phyloP scores from a whole-genome alignment of 257 asterid genomes.

The Solanum paucissectum region DNA sequence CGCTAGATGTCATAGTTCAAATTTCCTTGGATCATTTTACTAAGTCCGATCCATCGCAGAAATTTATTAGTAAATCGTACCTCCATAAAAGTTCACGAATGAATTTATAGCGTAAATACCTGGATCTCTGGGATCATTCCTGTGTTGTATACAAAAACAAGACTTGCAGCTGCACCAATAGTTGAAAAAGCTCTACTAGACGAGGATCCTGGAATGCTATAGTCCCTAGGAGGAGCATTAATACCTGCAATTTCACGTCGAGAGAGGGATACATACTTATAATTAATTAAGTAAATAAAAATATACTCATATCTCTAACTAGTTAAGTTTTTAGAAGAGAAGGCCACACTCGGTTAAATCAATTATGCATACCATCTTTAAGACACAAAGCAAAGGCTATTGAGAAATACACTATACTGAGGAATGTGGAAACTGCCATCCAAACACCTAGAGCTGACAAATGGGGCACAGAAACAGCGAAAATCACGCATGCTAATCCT shows the following conservation, averaged over 20 bases:
- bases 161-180: constrained; percentile 75
- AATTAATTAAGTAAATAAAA: background rate
- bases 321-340: background rate
- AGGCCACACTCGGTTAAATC: background rate
- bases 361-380: constrained; percentile 51
- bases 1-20: background rate
- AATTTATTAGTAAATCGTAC: background rate
- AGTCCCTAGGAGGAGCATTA: constrained; percentile 44
- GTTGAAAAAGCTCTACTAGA: constrained; percentile 45
- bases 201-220: constrained; percentile 42
- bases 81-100: background rate
- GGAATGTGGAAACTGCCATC: constrained; percentile 63
- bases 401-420: constrained; percentile 59
- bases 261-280: background rate
- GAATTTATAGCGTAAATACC: constrained; percentile 18
- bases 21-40: background rate
- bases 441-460: constrained; percentile 75
- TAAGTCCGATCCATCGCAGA: background rate
- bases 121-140: constrained; percentile 98
- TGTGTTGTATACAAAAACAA: constrained; percentile 80
- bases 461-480: constrained; percentile 80
- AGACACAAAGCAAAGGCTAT: constrained; percentile 47
- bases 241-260: constrained; percentile 11
- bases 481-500: constrained; percentile 57
- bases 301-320: background rate